Conservation (phyloP, 331 rosid species). For the Rhamnella rubrinervis region DNA sequence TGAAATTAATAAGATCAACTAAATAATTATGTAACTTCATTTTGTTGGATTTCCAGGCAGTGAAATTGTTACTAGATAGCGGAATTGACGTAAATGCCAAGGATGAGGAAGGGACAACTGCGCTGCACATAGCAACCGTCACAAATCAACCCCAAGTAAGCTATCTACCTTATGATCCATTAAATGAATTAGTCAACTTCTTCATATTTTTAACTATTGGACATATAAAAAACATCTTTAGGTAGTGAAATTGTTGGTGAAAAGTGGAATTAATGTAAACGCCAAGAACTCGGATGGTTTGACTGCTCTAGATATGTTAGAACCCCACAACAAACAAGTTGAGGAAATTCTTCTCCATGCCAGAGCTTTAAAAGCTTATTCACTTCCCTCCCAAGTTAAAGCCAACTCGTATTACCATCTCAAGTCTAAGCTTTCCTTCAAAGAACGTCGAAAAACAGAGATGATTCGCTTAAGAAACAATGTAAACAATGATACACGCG, state of each 20-base stretch:
- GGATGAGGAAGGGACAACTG: conserved; percentile 21
- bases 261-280: conserved; percentile 14
- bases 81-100: conserved; percentile 8
- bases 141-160: too few relatives aligned
- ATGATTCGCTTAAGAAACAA: not conserved
- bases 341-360: not conserved
- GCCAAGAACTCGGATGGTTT: conserved; percentile 9
- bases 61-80: conserved; percentile 7
- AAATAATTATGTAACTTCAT: too few relatives aligned
- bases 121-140: not conserved
- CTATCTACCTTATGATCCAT: too few relatives aligned
- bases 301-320: conserved; percentile 31
- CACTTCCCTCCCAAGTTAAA: not conserved
- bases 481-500: conserved; percentile 24
- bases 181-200: too few relatives aligned
- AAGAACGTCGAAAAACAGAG: not conserved
- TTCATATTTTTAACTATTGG: too few relatives aligned
- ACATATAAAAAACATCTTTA: too few relatives aligned
- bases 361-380: conserved; percentile 1
- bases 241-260: conserved; percentile 9
- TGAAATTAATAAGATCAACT: too few relatives aligned
- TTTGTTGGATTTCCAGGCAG: conserved; percentile 14
- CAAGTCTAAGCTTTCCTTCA: not conserved
- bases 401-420: not conserved
- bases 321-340: not conserved